Conservation (phyloP, 2,329 filamentous ascomycete species). For the Cytospora mali region DNA sequence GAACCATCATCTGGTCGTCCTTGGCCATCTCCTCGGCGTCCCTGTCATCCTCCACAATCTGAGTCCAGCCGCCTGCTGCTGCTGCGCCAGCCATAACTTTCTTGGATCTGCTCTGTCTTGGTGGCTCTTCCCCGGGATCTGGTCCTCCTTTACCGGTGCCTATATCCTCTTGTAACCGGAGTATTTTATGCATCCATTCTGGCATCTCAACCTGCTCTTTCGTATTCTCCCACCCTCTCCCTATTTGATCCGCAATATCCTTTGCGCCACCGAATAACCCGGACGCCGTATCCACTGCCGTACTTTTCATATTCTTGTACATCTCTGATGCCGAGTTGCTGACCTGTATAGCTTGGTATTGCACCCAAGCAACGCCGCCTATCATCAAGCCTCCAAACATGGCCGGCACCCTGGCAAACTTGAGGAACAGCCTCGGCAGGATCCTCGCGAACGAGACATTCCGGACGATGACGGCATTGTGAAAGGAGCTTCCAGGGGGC, state of each 20-base stretch:
- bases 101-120: conserved; percentile 61
- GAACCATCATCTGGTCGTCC: conserved; percentile 99
- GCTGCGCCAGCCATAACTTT: conserved; percentile 65
- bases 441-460: conserved; percentile 67
- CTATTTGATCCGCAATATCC: conserved; percentile 77
- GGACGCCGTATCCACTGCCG: conserved; percentile 68
- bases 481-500: conserved; percentile 81
- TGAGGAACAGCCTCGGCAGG: conserved; percentile 86
- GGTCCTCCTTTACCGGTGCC: conserved; percentile 53
- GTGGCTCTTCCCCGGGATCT: conserved; percentile 54
- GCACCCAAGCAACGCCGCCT: conserved; percentile 85
- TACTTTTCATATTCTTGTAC: conserved; percentile 72
- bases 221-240: conserved; percentile 78
- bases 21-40: conserved; percentile 68
- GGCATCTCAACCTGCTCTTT: conserved; percentile 69
- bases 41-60: conserved; percentile 63
- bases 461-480: conserved; percentile 70
- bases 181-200: conserved; percentile 78
- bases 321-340: conserved; percentile 78
- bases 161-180: conserved; percentile 63
- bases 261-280: conserved; percentile 71
- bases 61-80: conserved; percentile 67
- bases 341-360: conserved; percentile 90
- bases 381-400: conserved; percentile 89
- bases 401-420: conserved; percentile 84